These are phyloP conservation scores for Paracoccidioides brasiliensis DNA, from an alignment of 2,329 filamentous ascomycete species.

Conservation along the genomic window DNA sequence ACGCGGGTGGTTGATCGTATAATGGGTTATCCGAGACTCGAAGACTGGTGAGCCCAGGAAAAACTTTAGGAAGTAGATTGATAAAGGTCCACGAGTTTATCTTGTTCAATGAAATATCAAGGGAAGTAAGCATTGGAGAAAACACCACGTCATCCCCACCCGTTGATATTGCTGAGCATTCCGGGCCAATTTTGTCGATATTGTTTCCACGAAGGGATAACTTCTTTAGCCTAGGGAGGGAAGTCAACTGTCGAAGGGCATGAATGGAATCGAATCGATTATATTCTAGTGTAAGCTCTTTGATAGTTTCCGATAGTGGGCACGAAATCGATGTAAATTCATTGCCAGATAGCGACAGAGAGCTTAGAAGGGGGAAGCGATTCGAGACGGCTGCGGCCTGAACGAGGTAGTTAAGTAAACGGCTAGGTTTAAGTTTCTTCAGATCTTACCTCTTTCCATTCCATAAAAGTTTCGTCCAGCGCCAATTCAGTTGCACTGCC, in stretches of 20 bases:
- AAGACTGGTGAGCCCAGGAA: constrained; percentile 62
- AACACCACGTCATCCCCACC: constrained; percentile 37
- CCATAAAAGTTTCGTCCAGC: constrained; percentile 53
- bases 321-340: constrained; percentile 21
- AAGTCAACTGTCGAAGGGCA: constrained; percentile 35
- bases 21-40: constrained; percentile 80
- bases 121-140: constrained; percentile 42
- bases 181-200: constrained; percentile 37
- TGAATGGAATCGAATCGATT: constrained; percentile 29
- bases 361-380: constrained; percentile 24
- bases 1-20: constrained; percentile 41
- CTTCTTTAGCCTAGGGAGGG: constrained; percentile 38
- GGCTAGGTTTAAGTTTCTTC: neutral
- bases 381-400: constrained; percentile 24
- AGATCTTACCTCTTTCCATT: constrained; percentile 50
- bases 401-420: neutral
- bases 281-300: constrained; percentile 37
- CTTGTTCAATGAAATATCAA: constrained; percentile 63
- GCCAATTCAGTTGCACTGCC: constrained; percentile 45
- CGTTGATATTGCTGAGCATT: constrained; percentile 6
- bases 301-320: constrained; percentile 26
- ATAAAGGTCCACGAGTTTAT: constrained; percentile 61
- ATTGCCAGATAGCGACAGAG: constrained; percentile 25
- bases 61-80: constrained; percentile 50
- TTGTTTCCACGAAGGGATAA: constrained; percentile 61